These are phyloP conservation scores for Euphorbia tirucalli DNA, from an alignment of 345 rosid genomes.

Conservation along the genomic window DNA sequence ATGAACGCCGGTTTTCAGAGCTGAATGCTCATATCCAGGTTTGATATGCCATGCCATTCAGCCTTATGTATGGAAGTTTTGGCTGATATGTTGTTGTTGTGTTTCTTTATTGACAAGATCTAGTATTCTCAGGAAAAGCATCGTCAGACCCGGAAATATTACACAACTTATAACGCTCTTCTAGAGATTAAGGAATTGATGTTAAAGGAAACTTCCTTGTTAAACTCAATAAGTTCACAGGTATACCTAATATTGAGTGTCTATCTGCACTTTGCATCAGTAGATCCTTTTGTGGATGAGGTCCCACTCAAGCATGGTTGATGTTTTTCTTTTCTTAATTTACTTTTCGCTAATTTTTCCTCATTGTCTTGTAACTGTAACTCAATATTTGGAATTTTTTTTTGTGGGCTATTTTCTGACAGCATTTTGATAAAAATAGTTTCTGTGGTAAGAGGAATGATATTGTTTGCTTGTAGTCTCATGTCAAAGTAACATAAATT, in stretches of 20 bases:
- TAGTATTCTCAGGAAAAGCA: constrained; percentile 54
- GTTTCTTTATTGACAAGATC: constrained; percentile 9
- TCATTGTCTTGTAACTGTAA: neutral
- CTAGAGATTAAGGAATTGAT: constrained; percentile 78
- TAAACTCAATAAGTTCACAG: constrained; percentile 82
- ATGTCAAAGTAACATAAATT: neutral
- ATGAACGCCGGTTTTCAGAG: constrained; percentile 71
- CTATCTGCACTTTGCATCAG: neutral
- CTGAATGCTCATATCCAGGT: constrained; percentile 80
- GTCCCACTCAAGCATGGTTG: neutral
- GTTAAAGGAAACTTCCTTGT: constrained; percentile 79
- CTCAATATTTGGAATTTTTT: neutral
- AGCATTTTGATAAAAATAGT: neutral
- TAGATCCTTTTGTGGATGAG: neutral
- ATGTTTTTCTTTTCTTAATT: neutral
- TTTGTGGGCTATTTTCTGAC: neutral
- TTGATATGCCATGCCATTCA: neutral
- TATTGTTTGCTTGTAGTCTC: neutral
- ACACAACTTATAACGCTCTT: constrained; percentile 81
- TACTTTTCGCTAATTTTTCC: neutral
- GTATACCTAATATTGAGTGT: constrained; percentile 28
- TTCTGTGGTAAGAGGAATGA: neutral
- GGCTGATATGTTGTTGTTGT: neutral
- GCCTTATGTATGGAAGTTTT: neutral
- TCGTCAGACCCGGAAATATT: constrained; percentile 70